Percentiles rank a stretch among this genome's conserved stretches.
Conservation (phyloP, 768 basidiomycete genomes). For the Collybia sordida region DNA sequence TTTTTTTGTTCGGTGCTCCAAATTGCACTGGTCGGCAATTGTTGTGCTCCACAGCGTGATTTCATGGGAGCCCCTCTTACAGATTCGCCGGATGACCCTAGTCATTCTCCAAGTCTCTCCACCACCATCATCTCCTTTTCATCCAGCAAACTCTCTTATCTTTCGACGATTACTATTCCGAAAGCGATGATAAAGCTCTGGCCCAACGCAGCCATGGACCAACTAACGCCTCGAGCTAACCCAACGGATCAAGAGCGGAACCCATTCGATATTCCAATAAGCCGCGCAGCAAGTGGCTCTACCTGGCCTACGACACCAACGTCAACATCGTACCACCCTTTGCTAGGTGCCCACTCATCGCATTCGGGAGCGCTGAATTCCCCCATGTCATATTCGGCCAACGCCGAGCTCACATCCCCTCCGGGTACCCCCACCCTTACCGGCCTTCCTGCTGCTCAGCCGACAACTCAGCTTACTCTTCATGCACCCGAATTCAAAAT, state of each 20-base stretch:
- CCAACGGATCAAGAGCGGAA: slow-evolving; percentile 43
- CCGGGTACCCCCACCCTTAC: slow-evolving; percentile 41
- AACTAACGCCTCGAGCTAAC: slow-evolving; percentile 58
- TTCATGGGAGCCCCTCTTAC: not conserved
- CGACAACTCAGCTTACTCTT: slow-evolving; percentile 65
- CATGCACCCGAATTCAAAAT: slow-evolving; percentile 86
- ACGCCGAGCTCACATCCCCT: slow-evolving; percentile 41
- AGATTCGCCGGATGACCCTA: not conserved
- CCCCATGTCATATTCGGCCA: slow-evolving; percentile 39
- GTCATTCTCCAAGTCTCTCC: not conserved
- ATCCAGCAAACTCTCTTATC: slow-evolving; percentile 18
- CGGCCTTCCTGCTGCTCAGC: slow-evolving; percentile 51
- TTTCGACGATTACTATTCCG: slow-evolving; percentile 16
- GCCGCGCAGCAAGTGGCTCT: slow-evolving; percentile 8
- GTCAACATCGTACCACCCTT: slow-evolving; percentile 32
- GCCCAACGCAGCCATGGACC: slow-evolving; percentile 52
- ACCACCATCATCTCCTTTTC: slow-evolving; percentile 14
- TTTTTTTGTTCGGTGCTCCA: too few species aligned
- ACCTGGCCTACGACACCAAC: slow-evolving; percentile 28
- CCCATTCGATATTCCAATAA: slow-evolving; percentile 53
- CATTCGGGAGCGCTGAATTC: slow-evolving; percentile 24
- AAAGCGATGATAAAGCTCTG: slow-evolving; percentile 68
- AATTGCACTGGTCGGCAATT: not conserved
- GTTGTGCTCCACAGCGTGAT: slow-evolving; percentile 8
- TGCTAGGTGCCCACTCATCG: slow-evolving; percentile 26